phyloP scores from a whole-genome alignment of 2,329 filamentous ascomycete species.

The Penicillium brevicompactum region DNA sequence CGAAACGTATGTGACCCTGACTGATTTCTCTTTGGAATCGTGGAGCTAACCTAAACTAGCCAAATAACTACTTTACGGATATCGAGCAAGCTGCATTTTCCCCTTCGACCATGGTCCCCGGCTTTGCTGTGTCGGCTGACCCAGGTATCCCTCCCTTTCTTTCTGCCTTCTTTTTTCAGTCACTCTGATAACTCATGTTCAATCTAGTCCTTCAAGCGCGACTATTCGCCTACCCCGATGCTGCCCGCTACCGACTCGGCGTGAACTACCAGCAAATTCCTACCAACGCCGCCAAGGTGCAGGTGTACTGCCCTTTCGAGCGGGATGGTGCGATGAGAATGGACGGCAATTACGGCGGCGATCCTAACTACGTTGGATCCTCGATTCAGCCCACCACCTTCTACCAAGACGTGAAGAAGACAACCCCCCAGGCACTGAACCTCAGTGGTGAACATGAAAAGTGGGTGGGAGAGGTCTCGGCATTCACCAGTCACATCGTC shows the following conservation, averaged over 20 bases:
- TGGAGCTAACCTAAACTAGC: too few relatives aligned
- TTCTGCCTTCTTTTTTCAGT: too few relatives aligned
- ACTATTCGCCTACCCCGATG: slow-evolving; percentile 64
- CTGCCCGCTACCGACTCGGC: slow-evolving; percentile 44
- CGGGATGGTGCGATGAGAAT: slow-evolving; percentile 42
- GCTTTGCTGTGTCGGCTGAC: slow-evolving; percentile 64
- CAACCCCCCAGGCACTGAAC: slow-evolving; percentile 13
- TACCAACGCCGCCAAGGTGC: slow-evolving; percentile 38
- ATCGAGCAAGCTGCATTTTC: slow-evolving; percentile 70
- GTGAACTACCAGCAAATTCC: slow-evolving; percentile 47
- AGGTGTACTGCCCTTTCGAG: slow-evolving; percentile 56
- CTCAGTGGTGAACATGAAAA: slow-evolving; percentile 32
- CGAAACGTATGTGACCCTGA: too few relatives aligned
- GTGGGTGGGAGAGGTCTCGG: slow-evolving; percentile 29
- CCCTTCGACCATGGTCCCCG: slow-evolving; percentile 65
- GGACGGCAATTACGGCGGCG: slow-evolving; percentile 58
- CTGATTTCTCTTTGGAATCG: too few relatives aligned
- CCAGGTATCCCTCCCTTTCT: too few relatives aligned
- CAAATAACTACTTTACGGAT: slow-evolving; percentile 65
- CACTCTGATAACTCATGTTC: background rate
- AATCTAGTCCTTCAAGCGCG: slow-evolving; percentile 58
- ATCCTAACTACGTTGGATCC: slow-evolving; percentile 56
- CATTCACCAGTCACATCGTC: slow-evolving; percentile 22
- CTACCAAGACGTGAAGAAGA: too few relatives aligned
- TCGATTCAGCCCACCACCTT: slow-evolving; percentile 28